Evolutionary conservation across 371 early-diverging fungal genomes (phyloP).

Genomic region (Mortierella sp.): DNA sequence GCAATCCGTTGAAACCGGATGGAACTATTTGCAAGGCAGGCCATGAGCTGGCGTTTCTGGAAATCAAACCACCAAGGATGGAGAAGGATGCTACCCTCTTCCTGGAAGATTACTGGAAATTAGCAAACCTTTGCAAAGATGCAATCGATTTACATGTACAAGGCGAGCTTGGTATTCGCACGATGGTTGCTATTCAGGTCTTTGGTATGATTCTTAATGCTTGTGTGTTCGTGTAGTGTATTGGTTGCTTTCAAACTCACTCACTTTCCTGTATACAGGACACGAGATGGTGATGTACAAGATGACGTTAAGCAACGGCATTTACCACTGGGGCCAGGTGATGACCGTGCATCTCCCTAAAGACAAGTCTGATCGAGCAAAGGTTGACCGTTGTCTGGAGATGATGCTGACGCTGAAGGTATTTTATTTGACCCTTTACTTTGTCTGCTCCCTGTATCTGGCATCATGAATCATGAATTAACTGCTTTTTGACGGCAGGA

Average conservation of each 20-base stretch:
- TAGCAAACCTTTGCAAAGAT: not conserved
- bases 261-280: not conserved
- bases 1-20: slow-evolving; percentile 14
- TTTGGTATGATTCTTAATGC: too few species aligned
- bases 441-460: too few species aligned
- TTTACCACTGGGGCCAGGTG: not conserved
- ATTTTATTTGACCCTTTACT: slow-evolving; percentile 1
- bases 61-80: slow-evolving; percentile 14
- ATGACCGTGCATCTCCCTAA: not conserved
- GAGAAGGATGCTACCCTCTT: slow-evolving; percentile 8
- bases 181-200: not conserved
- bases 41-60: slow-evolving; percentile 9
- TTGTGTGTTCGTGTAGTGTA: too few species aligned
- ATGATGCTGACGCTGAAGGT: not conserved
- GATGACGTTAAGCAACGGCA: too few species aligned
- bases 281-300: too few species aligned
- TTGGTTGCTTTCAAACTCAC: too few species aligned
- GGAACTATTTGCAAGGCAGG: not conserved
- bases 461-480: too few species aligned
- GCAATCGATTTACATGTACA: not conserved
- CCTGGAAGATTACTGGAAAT: slow-evolving; percentile 9
- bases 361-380: not conserved
- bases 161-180: not conserved
- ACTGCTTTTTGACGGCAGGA: too few species aligned
- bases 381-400: slow-evolving; percentile 1